phyloP scores from a whole-genome alignment of 2,329 filamentous ascomycete species.

The Claviceps africana region DNA sequence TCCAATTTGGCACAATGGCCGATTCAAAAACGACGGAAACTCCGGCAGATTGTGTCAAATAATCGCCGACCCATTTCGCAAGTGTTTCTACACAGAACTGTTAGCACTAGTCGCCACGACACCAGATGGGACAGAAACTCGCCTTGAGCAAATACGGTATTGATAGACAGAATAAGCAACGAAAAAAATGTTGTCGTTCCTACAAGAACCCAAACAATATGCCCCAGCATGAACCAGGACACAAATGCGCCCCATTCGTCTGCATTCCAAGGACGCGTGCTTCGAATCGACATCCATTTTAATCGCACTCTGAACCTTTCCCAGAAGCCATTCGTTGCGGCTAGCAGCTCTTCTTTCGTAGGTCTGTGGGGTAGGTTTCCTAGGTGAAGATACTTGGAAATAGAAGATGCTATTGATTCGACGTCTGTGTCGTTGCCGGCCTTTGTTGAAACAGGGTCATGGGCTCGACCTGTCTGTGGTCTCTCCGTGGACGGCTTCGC shows the following conservation, averaged over 20 bases:
- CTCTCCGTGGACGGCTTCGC: not conserved
- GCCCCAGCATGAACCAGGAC: slow-evolving; percentile 88
- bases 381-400: slow-evolving; percentile 47
- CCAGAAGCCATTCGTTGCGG: slow-evolving; percentile 86
- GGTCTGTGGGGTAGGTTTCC: slow-evolving; percentile 71
- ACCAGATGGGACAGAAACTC: slow-evolving; percentile 14
- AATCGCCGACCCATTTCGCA: slow-evolving; percentile 86
- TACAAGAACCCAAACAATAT: slow-evolving; percentile 89
- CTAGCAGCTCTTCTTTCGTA: slow-evolving; percentile 82
- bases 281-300: slow-evolving; percentile 95
- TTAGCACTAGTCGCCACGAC: slow-evolving; percentile 8
- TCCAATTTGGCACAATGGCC: slow-evolving; percentile 93
- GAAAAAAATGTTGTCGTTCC: slow-evolving; percentile 97
- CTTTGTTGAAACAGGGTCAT: slow-evolving; percentile 3
- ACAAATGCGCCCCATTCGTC: slow-evolving; percentile 92
- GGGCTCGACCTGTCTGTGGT: not conserved
- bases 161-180: slow-evolving; percentile 76
- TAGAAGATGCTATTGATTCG: slow-evolving; percentile 34
- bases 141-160: slow-evolving; percentile 93
- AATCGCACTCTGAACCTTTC: slow-evolving; percentile 79
- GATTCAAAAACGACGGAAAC: slow-evolving; percentile 94
- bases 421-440: slow-evolving; percentile 9
- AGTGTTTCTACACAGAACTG: slow-evolving; percentile 55
- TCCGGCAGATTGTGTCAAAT: slow-evolving; percentile 84
- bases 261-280: slow-evolving; percentile 82